Evolutionary conservation across 257 asterid genomes (phyloP), one percentile per base, ranked within the genome.

Genomic region (Rauvolfia tetraphylla): DNA sequence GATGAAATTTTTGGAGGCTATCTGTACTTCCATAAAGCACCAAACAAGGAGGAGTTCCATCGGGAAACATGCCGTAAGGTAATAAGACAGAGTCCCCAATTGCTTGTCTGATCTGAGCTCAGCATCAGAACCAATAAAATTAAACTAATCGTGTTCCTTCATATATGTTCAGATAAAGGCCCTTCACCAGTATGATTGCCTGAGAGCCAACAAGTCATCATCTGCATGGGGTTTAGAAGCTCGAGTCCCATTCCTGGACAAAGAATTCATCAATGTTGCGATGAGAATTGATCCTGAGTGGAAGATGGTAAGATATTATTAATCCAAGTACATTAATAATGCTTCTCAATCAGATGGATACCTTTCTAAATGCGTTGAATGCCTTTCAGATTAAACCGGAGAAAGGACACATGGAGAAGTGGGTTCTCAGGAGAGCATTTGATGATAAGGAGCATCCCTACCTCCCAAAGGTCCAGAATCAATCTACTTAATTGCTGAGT

Each of bases 191-290:
- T 95, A 93, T 71, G 99, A 95, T 83, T 95, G 99, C 69, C 80
- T 95, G 69, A 86, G 98, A 78, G 99, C 99, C 33, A 95, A 95
- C 81, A 95, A 95, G 87, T 54, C 99, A 22, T 93, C 98, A 63
- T 95, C 99, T 12, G 99, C 97, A 0, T 95, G 99, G 99, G 99
- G 98, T 41, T 84, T 95, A 79, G 98, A 95, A 87, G 99, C 97
- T 33, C 93, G 98, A 10, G 90, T 93, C 14, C 99, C 98, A 0
- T 95, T 95, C 83, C 79, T 95, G 36, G 98, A 95, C 63, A 95
- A 93, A 82, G 98, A 93, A 70, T 95, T 95, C 83, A 83, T 93
- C 74, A 80, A 89, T 58, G 97, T 86, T 72, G 97, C 98, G 15
- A 95, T 95, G 98, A 90, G 77, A 87, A 90, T 95, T 11, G 97